These are phyloP conservation scores for Russula brevipes DNA, from an alignment of 768 basidiomycete genomes.

Conservation along the genomic window DNA sequence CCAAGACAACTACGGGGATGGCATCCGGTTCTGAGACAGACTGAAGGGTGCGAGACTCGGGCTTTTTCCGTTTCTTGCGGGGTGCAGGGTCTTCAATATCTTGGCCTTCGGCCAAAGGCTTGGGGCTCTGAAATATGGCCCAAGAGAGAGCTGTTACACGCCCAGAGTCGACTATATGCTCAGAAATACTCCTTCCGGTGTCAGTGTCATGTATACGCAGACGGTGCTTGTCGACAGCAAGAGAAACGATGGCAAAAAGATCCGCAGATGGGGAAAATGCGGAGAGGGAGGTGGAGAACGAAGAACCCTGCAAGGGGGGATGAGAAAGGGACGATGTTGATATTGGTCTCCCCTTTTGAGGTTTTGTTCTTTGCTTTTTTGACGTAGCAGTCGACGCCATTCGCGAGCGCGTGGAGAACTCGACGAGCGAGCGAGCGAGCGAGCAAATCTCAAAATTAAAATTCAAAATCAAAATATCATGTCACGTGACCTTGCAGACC, in stretches of 20 bases:
- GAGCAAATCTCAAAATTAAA: not conserved
- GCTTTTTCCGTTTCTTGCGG: slow-evolving; percentile 54
- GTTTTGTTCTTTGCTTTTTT: slow-evolving; percentile 52
- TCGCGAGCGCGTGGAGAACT: not conserved
- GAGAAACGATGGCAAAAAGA: slow-evolving; percentile 56
- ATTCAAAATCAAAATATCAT: not conserved
- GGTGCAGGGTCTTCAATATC: slow-evolving; percentile 32
- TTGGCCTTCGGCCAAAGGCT: slow-evolving; percentile 26
- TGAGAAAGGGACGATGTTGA: slow-evolving; percentile 54
- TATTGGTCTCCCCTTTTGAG: slow-evolving; percentile 46
- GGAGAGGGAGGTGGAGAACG: slow-evolving; percentile 41
- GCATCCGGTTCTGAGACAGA: slow-evolving; percentile 29
- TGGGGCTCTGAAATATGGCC: slow-evolving; percentile 37
- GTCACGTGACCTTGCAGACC: slow-evolving; percentile 8
- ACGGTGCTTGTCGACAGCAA: slow-evolving; percentile 68
- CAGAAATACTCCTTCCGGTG: slow-evolving; percentile 51
- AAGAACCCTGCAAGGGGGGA: slow-evolving; percentile 46
- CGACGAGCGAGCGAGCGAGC: too few relatives aligned
- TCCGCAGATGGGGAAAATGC: slow-evolving; percentile 55
- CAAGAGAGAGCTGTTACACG: slow-evolving; percentile 53
- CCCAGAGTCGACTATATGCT: slow-evolving; percentile 51
- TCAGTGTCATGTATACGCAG: slow-evolving; percentile 58
- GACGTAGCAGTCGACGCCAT: slow-evolving; percentile 46
- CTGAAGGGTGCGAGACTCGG: slow-evolving; percentile 32
- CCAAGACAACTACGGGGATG: slow-evolving; percentile 48